phyloP scores from a whole-genome alignment of 441 rosid species.

The Syzygium syzygioides region DNA sequence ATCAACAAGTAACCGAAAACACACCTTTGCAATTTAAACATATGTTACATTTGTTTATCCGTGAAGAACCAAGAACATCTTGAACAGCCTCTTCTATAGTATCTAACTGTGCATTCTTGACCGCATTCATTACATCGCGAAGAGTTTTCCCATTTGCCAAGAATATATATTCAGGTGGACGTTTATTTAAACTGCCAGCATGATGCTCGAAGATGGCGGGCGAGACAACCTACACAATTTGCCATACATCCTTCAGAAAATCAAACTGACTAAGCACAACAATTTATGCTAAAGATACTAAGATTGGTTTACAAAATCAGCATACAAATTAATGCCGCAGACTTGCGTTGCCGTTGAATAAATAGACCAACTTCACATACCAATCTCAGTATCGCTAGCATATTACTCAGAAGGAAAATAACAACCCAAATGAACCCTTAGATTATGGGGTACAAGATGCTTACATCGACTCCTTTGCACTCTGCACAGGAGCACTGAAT shows the following conservation, averaged over 20 bases:
- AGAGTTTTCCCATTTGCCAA: constrained; percentile 75
- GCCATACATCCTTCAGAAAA: not conserved
- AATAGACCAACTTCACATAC: not conserved
- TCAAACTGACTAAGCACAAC: not conserved
- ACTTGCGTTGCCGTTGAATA: not conserved
- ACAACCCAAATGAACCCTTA: not conserved
- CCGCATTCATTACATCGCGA: constrained; percentile 76
- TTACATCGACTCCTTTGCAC: constrained; percentile 62
- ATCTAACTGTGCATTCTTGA: constrained; percentile 54
- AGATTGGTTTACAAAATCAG: not conserved
- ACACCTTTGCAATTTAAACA: constrained; percentile 88
- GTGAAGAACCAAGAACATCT: constrained; percentile 38
- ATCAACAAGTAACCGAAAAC: not conserved
- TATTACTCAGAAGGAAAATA: not conserved
- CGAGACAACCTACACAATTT: constrained; percentile 43
- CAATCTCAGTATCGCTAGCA: not conserved
- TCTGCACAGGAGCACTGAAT: constrained; percentile 61
- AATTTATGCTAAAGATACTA: not conserved
- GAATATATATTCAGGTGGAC: constrained; percentile 71
- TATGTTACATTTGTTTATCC: constrained; percentile 39
- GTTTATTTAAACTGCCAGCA: constrained; percentile 80
- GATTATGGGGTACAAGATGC: not conserved
- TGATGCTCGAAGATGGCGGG: constrained; percentile 64
- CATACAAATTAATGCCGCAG: not conserved
- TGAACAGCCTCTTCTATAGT: constrained; percentile 50